Percentiles rank a stretch among this genome's conserved stretches.
These are phyloP conservation scores for Stentor roeselii DNA, from an alignment of 73 alveolate genomes.

Conservation along the genomic window DNA sequence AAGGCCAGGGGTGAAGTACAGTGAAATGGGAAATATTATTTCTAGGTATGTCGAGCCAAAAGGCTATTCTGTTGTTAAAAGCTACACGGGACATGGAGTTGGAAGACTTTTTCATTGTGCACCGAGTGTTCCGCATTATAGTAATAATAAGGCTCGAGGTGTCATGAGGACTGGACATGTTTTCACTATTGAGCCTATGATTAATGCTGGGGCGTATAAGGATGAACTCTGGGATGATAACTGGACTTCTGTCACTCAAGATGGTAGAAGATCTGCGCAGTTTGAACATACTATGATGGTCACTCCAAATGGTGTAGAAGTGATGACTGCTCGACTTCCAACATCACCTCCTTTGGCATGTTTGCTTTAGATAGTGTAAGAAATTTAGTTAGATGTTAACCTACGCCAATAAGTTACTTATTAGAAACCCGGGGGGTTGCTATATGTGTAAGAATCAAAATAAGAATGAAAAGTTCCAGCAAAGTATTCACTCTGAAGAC, in stretches of 20 bases:
- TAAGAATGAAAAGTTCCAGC: too few relatives aligned
- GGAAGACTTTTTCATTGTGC: constrained; percentile 88
- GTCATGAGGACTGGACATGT: constrained; percentile 94
- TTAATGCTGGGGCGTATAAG: constrained; percentile 85
- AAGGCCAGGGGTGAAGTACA: constrained; percentile 68
- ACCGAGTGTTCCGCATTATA: constrained; percentile 87
- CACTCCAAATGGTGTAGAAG: constrained; percentile 81
- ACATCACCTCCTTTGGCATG: constrained; percentile 78
- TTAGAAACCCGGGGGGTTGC: neutral
- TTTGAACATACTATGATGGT: constrained; percentile 78
- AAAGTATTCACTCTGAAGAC: too few relatives aligned
- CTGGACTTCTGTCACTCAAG: constrained; percentile 93
- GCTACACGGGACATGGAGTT: constrained; percentile 93
- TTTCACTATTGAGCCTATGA: constrained; percentile 97
- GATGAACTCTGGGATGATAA: constrained; percentile 87
- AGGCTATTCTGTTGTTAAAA: constrained; percentile 71
- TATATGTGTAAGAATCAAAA: neutral
- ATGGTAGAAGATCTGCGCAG: constrained; percentile 75
- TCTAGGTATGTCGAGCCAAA: constrained; percentile 46
- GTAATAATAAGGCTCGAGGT: constrained; percentile 89
- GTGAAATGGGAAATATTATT: constrained; percentile 47
- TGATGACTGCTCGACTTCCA: constrained; percentile 70
- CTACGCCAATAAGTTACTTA: neutral
- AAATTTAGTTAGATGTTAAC: too few relatives aligned
- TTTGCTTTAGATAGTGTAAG: constrained; percentile 21